Conservation (phyloP, 2,329 filamentous ascomycete species). For the Dichotomopilus funicola region DNA sequence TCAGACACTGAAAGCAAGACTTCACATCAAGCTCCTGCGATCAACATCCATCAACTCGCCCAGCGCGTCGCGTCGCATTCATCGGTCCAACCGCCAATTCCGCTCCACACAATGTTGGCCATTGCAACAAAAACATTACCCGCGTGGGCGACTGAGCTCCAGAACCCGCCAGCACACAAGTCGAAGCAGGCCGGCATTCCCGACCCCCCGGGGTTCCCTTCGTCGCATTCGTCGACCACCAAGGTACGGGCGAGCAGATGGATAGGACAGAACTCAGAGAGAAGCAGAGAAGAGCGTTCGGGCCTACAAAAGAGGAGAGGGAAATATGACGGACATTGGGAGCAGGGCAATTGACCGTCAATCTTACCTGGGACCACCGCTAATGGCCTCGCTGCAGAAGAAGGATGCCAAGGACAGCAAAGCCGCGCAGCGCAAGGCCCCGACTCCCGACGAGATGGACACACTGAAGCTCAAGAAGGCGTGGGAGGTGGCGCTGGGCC, state of each 20-base stretch:
- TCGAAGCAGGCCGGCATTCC: slow-evolving; percentile 62
- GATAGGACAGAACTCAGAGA: too few relatives aligned
- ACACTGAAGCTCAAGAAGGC: slow-evolving; percentile 96
- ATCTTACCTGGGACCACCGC: neutral
- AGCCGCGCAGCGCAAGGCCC: slow-evolving; percentile 53
- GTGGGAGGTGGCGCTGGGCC: slow-evolving; percentile 92
- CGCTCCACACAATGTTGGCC: slow-evolving; percentile 23
- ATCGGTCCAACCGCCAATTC: neutral
- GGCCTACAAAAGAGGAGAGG: too few relatives aligned
- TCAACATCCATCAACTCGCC: neutral
- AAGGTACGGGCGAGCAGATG: slow-evolving; percentile 41
- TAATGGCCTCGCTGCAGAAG: slow-evolving; percentile 34
- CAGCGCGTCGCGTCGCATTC: too few relatives aligned
- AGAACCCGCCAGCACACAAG: slow-evolving; percentile 59
- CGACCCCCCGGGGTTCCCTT: slow-evolving; percentile 80
- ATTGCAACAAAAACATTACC: slow-evolving; percentile 38
- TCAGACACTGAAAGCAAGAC: slow-evolving; percentile 2
- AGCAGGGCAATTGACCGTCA: neutral
- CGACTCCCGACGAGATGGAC: slow-evolving; percentile 80
- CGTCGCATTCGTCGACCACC: slow-evolving; percentile 42
- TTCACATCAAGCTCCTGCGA: slow-evolving; percentile 7
- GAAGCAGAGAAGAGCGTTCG: too few relatives aligned
- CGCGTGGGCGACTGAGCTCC: slow-evolving; percentile 77
- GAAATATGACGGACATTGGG: too few relatives aligned
- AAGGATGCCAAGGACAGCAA: slow-evolving; percentile 45